Percentiles rank a stretch among this genome's conserved stretches.
phyloP scores from a whole-genome alignment of 2,329 filamentous ascomycete species.

The Pseudovirgaria hyperparasitica region DNA sequence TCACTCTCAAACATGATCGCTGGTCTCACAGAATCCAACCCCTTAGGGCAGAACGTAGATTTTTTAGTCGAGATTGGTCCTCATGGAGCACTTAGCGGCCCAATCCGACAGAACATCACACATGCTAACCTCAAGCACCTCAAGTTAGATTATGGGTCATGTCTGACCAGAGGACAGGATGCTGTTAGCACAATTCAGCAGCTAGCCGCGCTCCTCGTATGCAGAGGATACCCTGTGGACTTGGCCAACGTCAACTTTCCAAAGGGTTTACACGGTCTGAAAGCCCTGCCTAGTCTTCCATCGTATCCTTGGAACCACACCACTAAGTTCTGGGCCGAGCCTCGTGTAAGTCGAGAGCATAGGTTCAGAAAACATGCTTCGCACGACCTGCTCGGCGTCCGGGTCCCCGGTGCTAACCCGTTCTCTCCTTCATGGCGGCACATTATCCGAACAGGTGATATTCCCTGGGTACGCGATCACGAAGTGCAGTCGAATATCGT shows the following conservation, averaged over 20 bases:
- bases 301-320: constrained; percentile 16
- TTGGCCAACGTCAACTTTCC: constrained; percentile 14
- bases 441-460: constrained; percentile 8
- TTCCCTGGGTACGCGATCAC: constrained; percentile 14
- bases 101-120: constrained; percentile 6
- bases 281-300: constrained; percentile 11
- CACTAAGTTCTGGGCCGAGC: constrained; percentile 9
- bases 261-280: constrained; percentile 7
- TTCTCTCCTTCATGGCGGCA: constrained; percentile 9
- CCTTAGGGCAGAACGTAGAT: too few species aligned
- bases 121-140: constrained; percentile 4
- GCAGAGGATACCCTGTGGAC: constrained; percentile 8
- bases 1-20: constrained; percentile 2
- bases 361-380: constrained; percentile 12
- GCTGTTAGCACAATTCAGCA: constrained; percentile 9
- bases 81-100: constrained; percentile 15
- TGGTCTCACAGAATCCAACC: too few species aligned
- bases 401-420: constrained; percentile 13
- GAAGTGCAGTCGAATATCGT: constrained; percentile 8
- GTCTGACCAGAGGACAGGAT: constrained; percentile 9
- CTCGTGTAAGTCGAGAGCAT: constrained; percentile 6
- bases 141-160: constrained; percentile 2
- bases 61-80: too few species aligned
- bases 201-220: constrained; percentile 8
- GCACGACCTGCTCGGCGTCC: constrained; percentile 14